These are phyloP conservation scores for Schizopora paradoxa DNA, from an alignment of 1,284 basidiomycete species.

Conservation along the genomic window DNA sequence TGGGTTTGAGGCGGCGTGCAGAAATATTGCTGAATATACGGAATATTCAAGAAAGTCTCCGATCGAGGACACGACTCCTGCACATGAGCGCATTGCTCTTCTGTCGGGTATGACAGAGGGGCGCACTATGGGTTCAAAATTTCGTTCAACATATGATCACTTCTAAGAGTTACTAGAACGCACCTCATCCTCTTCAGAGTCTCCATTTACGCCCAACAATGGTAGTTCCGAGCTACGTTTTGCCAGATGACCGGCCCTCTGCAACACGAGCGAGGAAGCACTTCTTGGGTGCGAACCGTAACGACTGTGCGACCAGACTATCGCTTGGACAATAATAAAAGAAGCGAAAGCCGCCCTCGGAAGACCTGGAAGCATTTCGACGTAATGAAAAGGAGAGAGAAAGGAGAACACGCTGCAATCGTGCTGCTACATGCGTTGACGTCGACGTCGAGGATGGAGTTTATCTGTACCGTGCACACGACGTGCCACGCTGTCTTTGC, in stretches of 20 bases:
- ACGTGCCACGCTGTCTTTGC: no score
- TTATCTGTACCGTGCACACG: no score
- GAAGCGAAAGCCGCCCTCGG: constrained; percentile 48
- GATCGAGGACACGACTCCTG: constrained; percentile 45
- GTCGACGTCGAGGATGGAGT: no score
- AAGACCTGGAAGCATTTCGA: no score
- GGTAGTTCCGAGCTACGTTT: constrained; percentile 9
- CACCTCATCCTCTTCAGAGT: neutral
- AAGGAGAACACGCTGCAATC: no score
- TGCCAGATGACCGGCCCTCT: neutral
- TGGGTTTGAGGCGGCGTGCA: constrained; percentile 50
- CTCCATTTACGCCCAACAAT: constrained; percentile 2
- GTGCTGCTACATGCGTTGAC: no score
- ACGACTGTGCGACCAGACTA: constrained; percentile 63
- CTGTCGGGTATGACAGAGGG: constrained; percentile 47
- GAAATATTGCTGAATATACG: constrained; percentile 66
- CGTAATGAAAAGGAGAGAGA: no score
- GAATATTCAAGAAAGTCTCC: constrained; percentile 61
- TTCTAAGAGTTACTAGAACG: neutral
- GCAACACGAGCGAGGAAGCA: neutral
- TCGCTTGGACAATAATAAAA: constrained; percentile 45
- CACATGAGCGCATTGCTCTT: constrained; percentile 64
- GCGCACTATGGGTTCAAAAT: constrained; percentile 43
- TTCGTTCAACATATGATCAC: neutral
- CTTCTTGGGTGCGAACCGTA: constrained; percentile 30